phyloP scores from a whole-genome alignment of 1,284 basidiomycete genomes.

The Moniliella sp. region DNA sequence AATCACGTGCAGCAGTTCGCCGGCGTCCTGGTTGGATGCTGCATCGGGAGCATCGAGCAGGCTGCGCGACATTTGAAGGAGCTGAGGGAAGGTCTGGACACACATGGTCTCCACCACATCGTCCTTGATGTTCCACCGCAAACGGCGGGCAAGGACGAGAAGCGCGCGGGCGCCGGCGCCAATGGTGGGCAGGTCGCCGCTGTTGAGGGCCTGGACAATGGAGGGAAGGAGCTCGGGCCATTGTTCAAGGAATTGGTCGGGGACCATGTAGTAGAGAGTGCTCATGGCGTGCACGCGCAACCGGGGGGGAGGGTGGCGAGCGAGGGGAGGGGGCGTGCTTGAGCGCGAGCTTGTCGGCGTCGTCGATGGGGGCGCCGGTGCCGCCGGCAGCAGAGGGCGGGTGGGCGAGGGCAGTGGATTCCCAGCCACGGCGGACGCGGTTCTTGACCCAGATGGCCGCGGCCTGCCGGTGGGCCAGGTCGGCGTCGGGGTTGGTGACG shows the following conservation, averaged over 20 bases:
- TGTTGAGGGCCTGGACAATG: slow-evolving; percentile 15
- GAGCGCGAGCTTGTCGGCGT: slow-evolving; percentile 13
- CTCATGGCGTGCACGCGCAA: slow-evolving; percentile 20
- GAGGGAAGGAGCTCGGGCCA: slow-evolving; percentile 27
- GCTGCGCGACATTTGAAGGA: slow-evolving; percentile 13
- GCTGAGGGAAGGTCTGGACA: slow-evolving; percentile 16
- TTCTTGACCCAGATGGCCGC: slow-evolving; percentile 29
- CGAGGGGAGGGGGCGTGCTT: slow-evolving; percentile 12
- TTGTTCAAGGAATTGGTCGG: slow-evolving; percentile 18
- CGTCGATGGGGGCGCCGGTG: slow-evolving; percentile 6
- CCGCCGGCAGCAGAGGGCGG: slow-evolving; percentile 4
- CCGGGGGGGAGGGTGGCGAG: slow-evolving; percentile 10
- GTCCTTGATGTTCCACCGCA: slow-evolving; percentile 11
- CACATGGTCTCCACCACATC: slow-evolving; percentile 21
- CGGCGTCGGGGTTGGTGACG: slow-evolving; percentile 12
- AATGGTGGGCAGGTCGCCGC: slow-evolving; percentile 10
- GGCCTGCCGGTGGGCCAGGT: slow-evolving; percentile 20
- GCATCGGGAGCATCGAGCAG: slow-evolving; percentile 17
- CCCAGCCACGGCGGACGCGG: slow-evolving; percentile 23
- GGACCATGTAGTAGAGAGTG: slow-evolving; percentile 15
- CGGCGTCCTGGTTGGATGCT: slow-evolving; percentile 14
- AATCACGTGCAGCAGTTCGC: slow-evolving; percentile 24
- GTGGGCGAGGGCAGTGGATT: slow-evolving; percentile 2
- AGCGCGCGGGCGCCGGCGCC: slow-evolving; percentile 24
- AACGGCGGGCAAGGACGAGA: slow-evolving; percentile 23